Base-by-base conservation (phyloP, 2,329 filamentous ascomycete species). In the Macrophomina pseudophaseolina region DNA sequence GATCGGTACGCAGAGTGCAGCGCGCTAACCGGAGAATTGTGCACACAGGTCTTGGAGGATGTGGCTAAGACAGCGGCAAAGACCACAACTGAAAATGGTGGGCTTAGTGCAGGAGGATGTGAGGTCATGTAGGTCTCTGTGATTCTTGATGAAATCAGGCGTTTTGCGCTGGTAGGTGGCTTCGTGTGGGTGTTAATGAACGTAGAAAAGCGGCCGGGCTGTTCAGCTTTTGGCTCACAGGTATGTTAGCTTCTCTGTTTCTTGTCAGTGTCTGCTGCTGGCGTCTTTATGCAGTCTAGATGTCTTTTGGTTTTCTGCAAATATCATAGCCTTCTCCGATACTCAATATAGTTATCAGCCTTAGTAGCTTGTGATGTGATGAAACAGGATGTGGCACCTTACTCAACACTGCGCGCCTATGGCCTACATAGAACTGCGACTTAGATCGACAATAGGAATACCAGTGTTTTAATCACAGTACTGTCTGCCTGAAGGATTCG, bases 1-100 rank as follows among this genome's bases (percentile, higher is more conserved):
- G 87, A 89, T 78, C 79, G 82, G 42, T 89, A 89, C 75, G 87
- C 86, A 3, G 87, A 89, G 72, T 89, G 87, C 70, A 88, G 85
- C 68, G 86, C 87, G 48, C 44, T 85, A 46, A 89, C 87, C 5
- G 87, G 87, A 3, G 85, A 88, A 75, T 76, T 89, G 46, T 84
- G 87, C 69, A 78, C 79, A 38, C 83, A 89, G 74, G 85, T 86
- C 0, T 81, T 89, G 67, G 86, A 89, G 71, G 87, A 89, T 73
- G 80, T 89, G 23, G 85, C 86, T 9, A 82, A 78, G 72, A 83
- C 85, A 35, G 84, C 85, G 4, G 87, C 83, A n/a, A 84, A 81
- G 79, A 87, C 85, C 2, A 87, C 83, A 6, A 87, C 85, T 0
- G 80, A 81, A 46, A 60, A 46, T 5, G 65, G 65, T 9, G 65